Base-by-base conservation (phyloP, 2,329 filamentous ascomycete species). In the Colletotrichum higginsianum region DNA sequence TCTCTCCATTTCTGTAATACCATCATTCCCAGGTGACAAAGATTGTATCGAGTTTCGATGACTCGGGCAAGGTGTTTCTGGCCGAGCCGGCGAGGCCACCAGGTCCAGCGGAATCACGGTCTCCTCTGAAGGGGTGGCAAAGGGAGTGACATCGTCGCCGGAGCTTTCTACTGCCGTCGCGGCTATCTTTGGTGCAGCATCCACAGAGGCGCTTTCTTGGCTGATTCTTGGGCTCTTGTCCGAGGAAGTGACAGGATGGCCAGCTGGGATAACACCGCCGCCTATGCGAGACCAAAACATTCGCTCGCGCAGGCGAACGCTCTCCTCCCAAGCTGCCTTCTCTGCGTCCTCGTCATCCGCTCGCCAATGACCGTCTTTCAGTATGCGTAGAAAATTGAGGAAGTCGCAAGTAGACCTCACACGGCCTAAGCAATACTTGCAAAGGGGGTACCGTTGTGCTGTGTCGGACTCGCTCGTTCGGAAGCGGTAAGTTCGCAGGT, bases 271-370 rank as follows among this genome's bases (percentile, higher is more conserved):
- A 2, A 99, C 94, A 16, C 96, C 96, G 38, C 95, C 96, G 35
- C 96, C 96, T 63, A 99, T 90, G 66, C 96, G 90, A 61, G 94
- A 91, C 96, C 96, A 99, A 80, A 99, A 99, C 93, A 99, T 98
- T 76, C 96, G 92, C 80, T 99, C 96, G 61, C 96, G 88, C 58
- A 98, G 83, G 40, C 93, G 90, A 13, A 98, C 93, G 68, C 94
- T 94, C 84, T 99, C 96, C 79, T 98, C 96, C 96, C 96, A 99
- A 0, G 95, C 94, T 38, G 91, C 90, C 78, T 93, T 94, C 82
- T 97, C 94, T 44, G 95, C 93, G 61, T 96, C 94, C 49, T 93
- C 90, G 67, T 93, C 93, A 57, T 95, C 93, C 15, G 93, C 92
- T 61, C 94, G 91, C 91, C 96, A 96, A 77, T 98, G 93, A 2